Percentiles rank a stretch among this genome's conserved stretches.
Evolutionary conservation across 2,329 filamentous ascomycete species (phyloP).

Genomic region (Dothideomycetidae sp.): DNA sequence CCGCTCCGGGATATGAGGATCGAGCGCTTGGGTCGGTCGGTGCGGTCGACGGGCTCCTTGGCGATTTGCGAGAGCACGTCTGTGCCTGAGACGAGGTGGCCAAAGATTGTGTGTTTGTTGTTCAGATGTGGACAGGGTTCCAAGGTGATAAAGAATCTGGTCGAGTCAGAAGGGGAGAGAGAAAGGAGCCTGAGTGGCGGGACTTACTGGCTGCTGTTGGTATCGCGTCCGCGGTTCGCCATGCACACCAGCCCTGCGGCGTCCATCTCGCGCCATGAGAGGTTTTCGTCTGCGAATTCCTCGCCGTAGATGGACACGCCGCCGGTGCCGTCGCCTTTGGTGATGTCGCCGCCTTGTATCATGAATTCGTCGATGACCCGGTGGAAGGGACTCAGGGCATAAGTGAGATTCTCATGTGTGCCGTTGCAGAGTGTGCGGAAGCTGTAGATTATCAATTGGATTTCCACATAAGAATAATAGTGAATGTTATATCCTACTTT

Average conservation of each 20-base stretch:
- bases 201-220: slow-evolving; percentile 28
- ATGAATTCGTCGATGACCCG: slow-evolving; percentile 32
- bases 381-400: slow-evolving; percentile 27
- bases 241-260: slow-evolving; percentile 27
- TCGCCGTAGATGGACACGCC: slow-evolving; percentile 27
- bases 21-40: slow-evolving; percentile 23
- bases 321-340: slow-evolving; percentile 28
- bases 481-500: slow-evolving; percentile 24
- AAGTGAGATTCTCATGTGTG: slow-evolving; percentile 24
- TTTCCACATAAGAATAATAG: not conserved
- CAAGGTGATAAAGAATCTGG: slow-evolving; percentile 30
- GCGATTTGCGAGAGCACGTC: slow-evolving; percentile 23
- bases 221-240: slow-evolving; percentile 27
- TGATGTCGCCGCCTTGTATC: slow-evolving; percentile 31
- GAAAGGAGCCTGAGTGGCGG: slow-evolving; percentile 1
- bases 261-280: slow-evolving; percentile 29
- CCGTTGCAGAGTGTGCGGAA: slow-evolving; percentile 32
- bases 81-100: slow-evolving; percentile 25
- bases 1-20: slow-evolving; percentile 27
- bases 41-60: slow-evolving; percentile 24
- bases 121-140: slow-evolving; percentile 27
- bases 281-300: slow-evolving; percentile 29
- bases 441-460: slow-evolving; percentile 17
- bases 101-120: slow-evolving; percentile 30
- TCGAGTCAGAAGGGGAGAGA: not conserved